Evolutionary conservation across 1,284 basidiomycete genomes (phyloP).

Genomic region (Psilocybe mexicana): DNA sequence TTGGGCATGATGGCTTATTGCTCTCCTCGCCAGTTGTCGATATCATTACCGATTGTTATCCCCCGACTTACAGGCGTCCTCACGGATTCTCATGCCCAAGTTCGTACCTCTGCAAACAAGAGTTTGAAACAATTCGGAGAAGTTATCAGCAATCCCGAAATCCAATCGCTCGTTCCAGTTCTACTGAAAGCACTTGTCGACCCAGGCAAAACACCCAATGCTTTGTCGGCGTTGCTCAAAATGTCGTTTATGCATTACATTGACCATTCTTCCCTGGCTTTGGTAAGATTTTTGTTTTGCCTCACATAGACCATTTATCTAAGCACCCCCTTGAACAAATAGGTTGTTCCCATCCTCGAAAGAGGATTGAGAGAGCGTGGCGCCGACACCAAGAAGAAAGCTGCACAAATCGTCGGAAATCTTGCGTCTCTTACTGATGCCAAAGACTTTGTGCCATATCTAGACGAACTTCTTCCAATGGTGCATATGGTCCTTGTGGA

Average conservation of each 20-base stretch:
- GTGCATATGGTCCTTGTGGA: conserved; percentile 93
- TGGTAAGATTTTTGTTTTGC: conserved; percentile 52
- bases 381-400: conserved; percentile 93
- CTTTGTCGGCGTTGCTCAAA: conserved; percentile 83
- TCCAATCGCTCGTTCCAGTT: conserved; percentile 89
- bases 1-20: conserved; percentile 99
- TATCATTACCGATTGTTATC: conserved; percentile 95
- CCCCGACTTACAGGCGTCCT: conserved; percentile 93
- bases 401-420: conserved; percentile 97
- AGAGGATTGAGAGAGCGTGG: conserved; percentile 91
- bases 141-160: conserved; percentile 93
- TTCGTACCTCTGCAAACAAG: conserved; percentile 90
- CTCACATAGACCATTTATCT: not conserved
- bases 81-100: conserved; percentile 98
- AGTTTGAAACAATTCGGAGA: conserved; percentile 98
- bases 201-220: conserved; percentile 88
- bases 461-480: conserved; percentile 85
- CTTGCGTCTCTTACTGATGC: conserved; percentile 93
- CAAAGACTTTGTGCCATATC: conserved; percentile 96
- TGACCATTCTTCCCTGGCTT: conserved; percentile 95
- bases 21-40: conserved; percentile 92
- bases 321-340: not conserved
- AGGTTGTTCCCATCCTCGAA: conserved; percentile 96
- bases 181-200: conserved; percentile 97
- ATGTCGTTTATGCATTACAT: conserved; percentile 99